Evolutionary conservation across 2,329 filamentous ascomycete species (phyloP), one percentile per base, ranked within the genome.

Genomic region (Ophiostoma montium): DNA sequence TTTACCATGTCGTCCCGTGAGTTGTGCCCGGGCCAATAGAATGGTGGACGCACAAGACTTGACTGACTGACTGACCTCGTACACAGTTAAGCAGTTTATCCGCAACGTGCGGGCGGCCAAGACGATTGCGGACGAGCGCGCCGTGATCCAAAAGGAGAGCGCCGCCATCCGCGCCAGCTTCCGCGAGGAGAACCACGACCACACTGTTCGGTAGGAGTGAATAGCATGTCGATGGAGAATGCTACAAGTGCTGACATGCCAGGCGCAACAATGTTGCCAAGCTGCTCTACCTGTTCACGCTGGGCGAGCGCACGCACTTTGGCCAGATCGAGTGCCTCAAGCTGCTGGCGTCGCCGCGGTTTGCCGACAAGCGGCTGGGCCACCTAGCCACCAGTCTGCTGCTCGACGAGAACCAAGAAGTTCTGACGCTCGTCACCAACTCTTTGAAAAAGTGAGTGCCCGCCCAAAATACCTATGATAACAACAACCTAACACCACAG

Each of bases 41-140:
- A 27, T 27, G 23, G 23, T 8, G n/a, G n/a, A 27, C 23, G 23
- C 23, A 8, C 23, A 27, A 8, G 5, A 27, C 23, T n/a, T 8
- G 23, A 27, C 23, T 27, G 8, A 13, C 9, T 15, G 30, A 13
- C 31, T 31, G 19, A 27, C 4, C 18, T 18, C n/a, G 52, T n/a
- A n/a, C n/a, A n/a, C 63, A 96, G 92, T 98, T 66, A 98, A 98
- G 72, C 92, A 96, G 71, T 98, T 98, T 70, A 98, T 98, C 68
- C 89, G 92, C 65, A 96, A 95, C 70, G 92, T 98, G 64, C 87
- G 92, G 65, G 90, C 92, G 54, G 88, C 92, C 53, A 98, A 98
- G 73, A 98, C 92, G 33, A 95, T 98, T 63, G 94, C 94, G 65
- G 92, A 98, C 69, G 92, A 98, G 72, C 82, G 92, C 63, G 90